Evolutionary conservation across 192 early-diverging fungal genomes (phyloP).

Genomic region (Lunasporangiospora selenospora): DNA sequence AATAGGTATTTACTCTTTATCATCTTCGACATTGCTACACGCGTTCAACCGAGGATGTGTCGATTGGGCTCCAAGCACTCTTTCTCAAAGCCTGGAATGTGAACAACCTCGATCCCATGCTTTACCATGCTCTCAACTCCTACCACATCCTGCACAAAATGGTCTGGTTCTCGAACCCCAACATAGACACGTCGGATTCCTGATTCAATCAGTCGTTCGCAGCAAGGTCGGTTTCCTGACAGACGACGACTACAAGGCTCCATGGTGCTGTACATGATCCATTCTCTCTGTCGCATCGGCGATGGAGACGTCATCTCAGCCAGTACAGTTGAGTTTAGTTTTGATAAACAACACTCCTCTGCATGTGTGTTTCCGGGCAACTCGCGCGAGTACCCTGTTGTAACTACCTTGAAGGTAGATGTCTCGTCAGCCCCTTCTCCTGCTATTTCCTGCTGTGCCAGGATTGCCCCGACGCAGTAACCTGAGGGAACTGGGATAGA

Average conservation of each 20-base stretch:
- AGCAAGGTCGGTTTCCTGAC: conserved; percentile 80
- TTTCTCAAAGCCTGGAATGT: conserved; percentile 74
- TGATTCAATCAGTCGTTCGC: conserved; percentile 73
- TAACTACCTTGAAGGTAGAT: conserved; percentile 66
- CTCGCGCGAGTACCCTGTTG: conserved; percentile 92
- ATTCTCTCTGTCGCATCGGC: conserved; percentile 45
- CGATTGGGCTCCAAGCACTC: conserved; percentile 76
- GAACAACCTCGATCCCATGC: conserved; percentile 78
- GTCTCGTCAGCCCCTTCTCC: conserved; percentile 5
- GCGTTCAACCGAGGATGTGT: conserved; percentile 68
- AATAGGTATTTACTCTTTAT: no score
- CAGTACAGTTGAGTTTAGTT: conserved; percentile 53
- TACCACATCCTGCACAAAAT: conserved; percentile 80
- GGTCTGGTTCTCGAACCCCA: conserved; percentile 86
- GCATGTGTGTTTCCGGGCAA: conserved; percentile 97
- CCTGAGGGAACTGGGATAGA: conserved; percentile 81
- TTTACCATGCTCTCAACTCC: conserved; percentile 72
- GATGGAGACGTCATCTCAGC: not conserved
- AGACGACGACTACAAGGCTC: conserved; percentile 87
- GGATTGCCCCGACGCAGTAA: conserved; percentile 94
- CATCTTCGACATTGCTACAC: no score
- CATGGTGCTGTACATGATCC: conserved; percentile 95
- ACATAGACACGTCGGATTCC: conserved; percentile 79
- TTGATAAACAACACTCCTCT: conserved; percentile 87
- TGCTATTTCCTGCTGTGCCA: conserved; percentile 53